Conservation (phyloP, 306 rosid species). For the Hippophae tibetana region DNA sequence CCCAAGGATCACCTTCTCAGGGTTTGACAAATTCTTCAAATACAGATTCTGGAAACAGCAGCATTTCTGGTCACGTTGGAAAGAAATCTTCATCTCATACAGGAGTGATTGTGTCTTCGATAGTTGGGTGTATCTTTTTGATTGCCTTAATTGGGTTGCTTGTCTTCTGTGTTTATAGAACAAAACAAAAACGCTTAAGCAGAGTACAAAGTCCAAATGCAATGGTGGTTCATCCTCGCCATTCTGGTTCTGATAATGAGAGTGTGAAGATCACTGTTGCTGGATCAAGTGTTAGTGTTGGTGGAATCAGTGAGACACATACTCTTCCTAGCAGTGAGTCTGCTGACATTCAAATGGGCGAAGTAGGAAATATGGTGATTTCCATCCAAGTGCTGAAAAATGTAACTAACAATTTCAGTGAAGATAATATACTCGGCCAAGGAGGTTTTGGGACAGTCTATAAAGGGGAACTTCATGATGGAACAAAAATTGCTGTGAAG, state of each 20-base stretch:
- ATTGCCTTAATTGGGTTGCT: conserved; percentile 43
- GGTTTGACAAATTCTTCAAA: conserved; percentile 12
- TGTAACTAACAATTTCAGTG: conserved; percentile 65
- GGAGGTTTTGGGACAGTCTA: conserved; percentile 84
- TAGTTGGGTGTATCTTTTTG: conserved; percentile 46
- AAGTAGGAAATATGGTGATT: conserved; percentile 87
- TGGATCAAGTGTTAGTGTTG: conserved; percentile 81
- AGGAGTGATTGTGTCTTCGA: conserved; percentile 51
- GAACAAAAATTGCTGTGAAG: conserved; percentile 76
- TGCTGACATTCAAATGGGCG: conserved; percentile 83
- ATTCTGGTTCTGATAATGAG: conserved; percentile 74
- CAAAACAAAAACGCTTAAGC: conserved; percentile 58
- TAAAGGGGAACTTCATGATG: conserved; percentile 82
- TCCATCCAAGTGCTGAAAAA: conserved; percentile 76
- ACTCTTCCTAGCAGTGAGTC: conserved; percentile 42
- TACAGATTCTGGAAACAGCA: conserved; percentile 19
- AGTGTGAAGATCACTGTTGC: conserved; percentile 87
- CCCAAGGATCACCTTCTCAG: conserved; percentile 21
- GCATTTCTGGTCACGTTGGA: conserved; percentile 22
- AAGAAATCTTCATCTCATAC: conserved; percentile 39
- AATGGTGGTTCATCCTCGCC: conserved; percentile 68
- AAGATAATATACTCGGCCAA: conserved; percentile 64
- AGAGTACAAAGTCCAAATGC: conserved; percentile 84
- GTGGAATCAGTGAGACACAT: conserved; percentile 52
- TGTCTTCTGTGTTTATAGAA: conserved; percentile 52